Evolutionary conservation across 768 basidiomycete genomes (phyloP), one percentile per base, ranked within the genome.

Genomic region (Collybia sordida): DNA sequence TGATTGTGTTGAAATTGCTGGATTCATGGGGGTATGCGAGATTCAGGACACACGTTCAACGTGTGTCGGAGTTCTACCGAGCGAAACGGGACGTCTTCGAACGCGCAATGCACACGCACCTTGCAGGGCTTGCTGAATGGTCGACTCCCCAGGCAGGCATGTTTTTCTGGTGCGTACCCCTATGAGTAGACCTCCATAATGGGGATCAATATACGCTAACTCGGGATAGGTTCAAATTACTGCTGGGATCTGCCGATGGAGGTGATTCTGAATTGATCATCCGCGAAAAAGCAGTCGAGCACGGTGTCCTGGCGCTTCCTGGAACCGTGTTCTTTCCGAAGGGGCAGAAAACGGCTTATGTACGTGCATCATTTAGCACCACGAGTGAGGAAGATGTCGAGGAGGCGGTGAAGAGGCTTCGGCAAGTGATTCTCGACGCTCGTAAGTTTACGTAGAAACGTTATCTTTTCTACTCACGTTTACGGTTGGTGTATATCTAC

Each of bases 251-350:
- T 19, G 28, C 49, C 21, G 56, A 50, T 2, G 73, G 80, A 55
- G 79, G 76, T 24, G 90, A 95, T 65, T 88, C 89, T 9, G 77
- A 78, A 53, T 67, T 71, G 6, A 52, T 93, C 40, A 88, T 95
- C 57, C 71, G 77, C 41, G 81, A 76, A 6, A 84, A 82, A 14
- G 90, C 90, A 15, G 73, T 87, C 37, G 78, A 82, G 50, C 75
- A 77, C 17, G 90, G 91, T 19, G 87, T 95, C 9, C 80, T 95
- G 14, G 89, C 87, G n/a, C 77, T 95, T 3, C 93, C 93, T 0
- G 93, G 93, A 12, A 79, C 77, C 3, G 82, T 81, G 3, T 91
- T 93, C 70, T 73, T 84, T 49, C 88, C 90, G 3, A 81, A 76
- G 50, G 82, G 79, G 1, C 69, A 79, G 28, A 80, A 75, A 59